Evolutionary conservation across 2,329 filamentous ascomycete genomes (phyloP).

Genomic region (Trichoderma hamatum): DNA sequence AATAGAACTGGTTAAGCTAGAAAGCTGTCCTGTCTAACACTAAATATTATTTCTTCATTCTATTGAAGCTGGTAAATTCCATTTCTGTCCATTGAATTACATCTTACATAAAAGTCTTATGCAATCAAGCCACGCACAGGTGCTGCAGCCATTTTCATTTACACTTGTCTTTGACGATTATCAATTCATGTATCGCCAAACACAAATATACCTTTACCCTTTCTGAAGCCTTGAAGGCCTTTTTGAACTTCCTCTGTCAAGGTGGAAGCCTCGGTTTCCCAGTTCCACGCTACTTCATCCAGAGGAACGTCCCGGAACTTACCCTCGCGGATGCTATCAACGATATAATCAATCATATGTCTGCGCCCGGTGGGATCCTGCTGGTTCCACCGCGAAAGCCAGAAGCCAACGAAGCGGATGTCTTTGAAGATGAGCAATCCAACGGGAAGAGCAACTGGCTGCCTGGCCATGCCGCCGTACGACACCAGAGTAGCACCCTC

Average conservation of each 20-base stretch:
- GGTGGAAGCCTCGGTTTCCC: constrained; percentile 71
- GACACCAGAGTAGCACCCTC: constrained; percentile 78
- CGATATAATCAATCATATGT: constrained; percentile 80
- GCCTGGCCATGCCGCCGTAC: constrained; percentile 92
- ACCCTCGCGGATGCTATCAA: constrained; percentile 72
- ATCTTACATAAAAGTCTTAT: not conserved
- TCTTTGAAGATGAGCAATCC: constrained; percentile 93
- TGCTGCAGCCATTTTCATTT: not conserved
- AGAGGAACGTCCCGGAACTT: constrained; percentile 83
- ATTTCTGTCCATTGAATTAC: not conserved
- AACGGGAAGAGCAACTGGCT: constrained; percentile 80
- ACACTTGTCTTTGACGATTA: not conserved
- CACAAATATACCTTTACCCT: constrained; percentile 87
- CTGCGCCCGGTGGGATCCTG: constrained; percentile 72
- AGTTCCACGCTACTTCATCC: constrained; percentile 80
- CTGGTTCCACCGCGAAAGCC: constrained; percentile 90
- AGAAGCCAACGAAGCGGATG: constrained; percentile 87
- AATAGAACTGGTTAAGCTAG: not conserved
- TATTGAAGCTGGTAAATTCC: not conserved
- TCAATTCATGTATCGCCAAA: constrained; percentile 62
- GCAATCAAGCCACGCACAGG: not conserved
- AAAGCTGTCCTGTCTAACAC: not conserved
- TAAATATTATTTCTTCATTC: not conserved
- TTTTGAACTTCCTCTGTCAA: constrained; percentile 77
- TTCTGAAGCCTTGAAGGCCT: constrained; percentile 80